Evolutionary conservation across 139 green algal genomes (phyloP).

Genomic region (Chlorella sp.): DNA sequence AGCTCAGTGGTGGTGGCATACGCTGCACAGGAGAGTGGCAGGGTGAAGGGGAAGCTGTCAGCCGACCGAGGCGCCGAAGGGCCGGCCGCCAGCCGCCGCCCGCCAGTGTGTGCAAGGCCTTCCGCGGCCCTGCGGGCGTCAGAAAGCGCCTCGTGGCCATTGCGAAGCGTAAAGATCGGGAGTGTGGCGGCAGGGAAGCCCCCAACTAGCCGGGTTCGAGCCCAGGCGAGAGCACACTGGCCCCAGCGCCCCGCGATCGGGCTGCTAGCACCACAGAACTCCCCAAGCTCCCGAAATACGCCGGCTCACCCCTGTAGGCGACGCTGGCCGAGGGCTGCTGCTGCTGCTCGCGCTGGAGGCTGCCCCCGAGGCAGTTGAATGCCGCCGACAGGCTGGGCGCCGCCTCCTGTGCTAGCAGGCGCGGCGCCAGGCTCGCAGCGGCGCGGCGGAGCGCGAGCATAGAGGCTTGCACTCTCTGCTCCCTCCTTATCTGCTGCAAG

Average conservation of each 20-base stretch:
- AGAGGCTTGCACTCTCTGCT: background rate
- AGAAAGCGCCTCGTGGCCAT: too few relatives aligned
- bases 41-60: background rate
- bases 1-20: conserved; percentile 36
- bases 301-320: background rate
- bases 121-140: too few relatives aligned
- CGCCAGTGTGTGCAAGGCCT: too few relatives aligned
- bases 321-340: conserved; percentile 30
- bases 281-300: too few relatives aligned
- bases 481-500: background rate
- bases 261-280: too few relatives aligned
- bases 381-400: conserved; percentile 8
- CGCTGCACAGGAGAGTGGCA: conserved; percentile 23
- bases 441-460: conserved; percentile 35
- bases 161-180: too few relatives aligned
- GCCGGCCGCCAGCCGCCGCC: too few relatives aligned
- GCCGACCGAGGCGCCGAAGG: background rate
- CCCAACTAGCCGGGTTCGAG: too few relatives aligned
- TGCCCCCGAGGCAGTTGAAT: background rate
- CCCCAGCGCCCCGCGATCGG: too few relatives aligned
- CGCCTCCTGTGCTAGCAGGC: conserved; percentile 3
- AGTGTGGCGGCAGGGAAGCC: too few relatives aligned
- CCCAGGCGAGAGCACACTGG: too few relatives aligned
- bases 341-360: background rate
- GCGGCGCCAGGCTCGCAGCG: conserved; percentile 29